phyloP scores from a whole-genome alignment of 768 basidiomycete species.

The Amanita molliuscula region DNA sequence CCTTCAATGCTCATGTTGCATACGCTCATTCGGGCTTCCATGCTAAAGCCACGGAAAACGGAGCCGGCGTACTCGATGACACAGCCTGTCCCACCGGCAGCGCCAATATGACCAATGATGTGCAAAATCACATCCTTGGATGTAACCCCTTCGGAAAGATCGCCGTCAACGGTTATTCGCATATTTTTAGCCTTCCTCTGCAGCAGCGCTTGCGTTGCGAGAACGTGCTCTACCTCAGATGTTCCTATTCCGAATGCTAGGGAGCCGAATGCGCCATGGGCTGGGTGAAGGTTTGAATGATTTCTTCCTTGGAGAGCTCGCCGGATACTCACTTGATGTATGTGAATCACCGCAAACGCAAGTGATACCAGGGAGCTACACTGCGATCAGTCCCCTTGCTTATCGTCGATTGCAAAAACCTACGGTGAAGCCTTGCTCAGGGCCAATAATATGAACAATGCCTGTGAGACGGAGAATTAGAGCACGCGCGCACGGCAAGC shows the following conservation, averaged over 20 bases:
- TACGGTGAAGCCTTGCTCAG: conserved; percentile 89
- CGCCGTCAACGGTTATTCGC: conserved; percentile 82
- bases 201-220: conserved; percentile 83
- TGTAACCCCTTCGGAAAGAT: conserved; percentile 69
- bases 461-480: conserved; percentile 19
- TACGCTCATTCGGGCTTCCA: conserved; percentile 87
- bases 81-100: conserved; percentile 87
- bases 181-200: conserved; percentile 89
- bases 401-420: conserved; percentile 10
- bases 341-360: conserved; percentile 92
- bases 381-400: conserved; percentile 4
- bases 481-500: not conserved
- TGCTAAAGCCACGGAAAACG: conserved; percentile 73
- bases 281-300: conserved; percentile 22
- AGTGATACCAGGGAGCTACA: conserved; percentile 63
- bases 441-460: conserved; percentile 85
- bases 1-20: conserved; percentile 97
- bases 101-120: conserved; percentile 85
- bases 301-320: not conserved
- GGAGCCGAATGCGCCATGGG: conserved; percentile 89
- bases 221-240: conserved; percentile 89
- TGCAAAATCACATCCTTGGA: conserved; percentile 89
- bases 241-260: conserved; percentile 92
- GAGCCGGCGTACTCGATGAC: conserved; percentile 92
- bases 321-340: conserved; percentile 61